Evolutionary conservation across 192 early-diverging fungal species (phyloP), one percentile per base, ranked within the genome.

Genomic region (Coemansia sp.): DNA sequence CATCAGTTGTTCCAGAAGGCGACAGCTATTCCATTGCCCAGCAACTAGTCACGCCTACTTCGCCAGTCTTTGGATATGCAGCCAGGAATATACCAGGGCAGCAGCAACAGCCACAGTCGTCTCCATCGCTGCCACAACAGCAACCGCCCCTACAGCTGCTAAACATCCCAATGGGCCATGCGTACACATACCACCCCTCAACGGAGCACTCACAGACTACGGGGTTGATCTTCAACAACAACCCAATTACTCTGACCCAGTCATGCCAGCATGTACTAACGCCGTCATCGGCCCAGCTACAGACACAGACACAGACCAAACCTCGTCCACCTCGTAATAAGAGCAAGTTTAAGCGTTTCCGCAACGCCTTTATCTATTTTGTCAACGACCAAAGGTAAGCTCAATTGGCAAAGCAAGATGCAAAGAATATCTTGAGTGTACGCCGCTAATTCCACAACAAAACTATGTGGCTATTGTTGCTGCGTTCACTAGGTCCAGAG

Each of bases 301-400:
- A 27, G 39, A n/a, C 63, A 27, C 24, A 27, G 39, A n/a, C 63
- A 33, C 34, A 48, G 29, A 50, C 63, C 14, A 79, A 76, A 56
- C 44, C 63, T 11, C 75, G 75, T 13, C 64, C 71, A 9, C 69
- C 80, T 46, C 75, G 80, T 44, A 83, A 83, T 67, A 74, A 83
- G 48, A 85, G 70, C 73, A 81, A 81, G 62, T 85, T 81, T 57
- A 85, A 85, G 53, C 84, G 84, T 60, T 85, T 85, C 48, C 79
- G 84, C 42, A 85, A 85, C 29, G 79, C 84, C 33, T 85, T 82
- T 61, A 85, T 85, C 37, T 85, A 68, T 67, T 85, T 64, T 68
- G 84, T 85, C 63, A 85, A 85, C 66, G 79, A 85, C 61, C 79
- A 82, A 69, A 75, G 84, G 72, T 75, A 85, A 65, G 69, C 33